Conservation (phyloP, 257 asterid species). For the Solanum corneliomulleri region DNA sequence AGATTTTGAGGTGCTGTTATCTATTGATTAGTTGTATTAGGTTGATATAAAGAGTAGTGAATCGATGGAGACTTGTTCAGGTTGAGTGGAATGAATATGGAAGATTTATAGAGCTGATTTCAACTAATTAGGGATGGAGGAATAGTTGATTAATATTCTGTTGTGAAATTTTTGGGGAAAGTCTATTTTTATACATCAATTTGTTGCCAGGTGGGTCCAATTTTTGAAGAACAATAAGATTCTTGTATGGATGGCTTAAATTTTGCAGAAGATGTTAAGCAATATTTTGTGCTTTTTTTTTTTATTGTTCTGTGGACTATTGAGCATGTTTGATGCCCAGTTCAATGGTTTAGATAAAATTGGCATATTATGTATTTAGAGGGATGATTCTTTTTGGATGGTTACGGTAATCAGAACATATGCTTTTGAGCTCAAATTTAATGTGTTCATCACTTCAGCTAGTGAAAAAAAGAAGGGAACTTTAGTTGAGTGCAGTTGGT, state of each 20-base stretch:
- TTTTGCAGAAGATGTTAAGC: constrained; percentile 1
- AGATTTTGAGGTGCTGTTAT: background rate
- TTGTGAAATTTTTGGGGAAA: background rate
- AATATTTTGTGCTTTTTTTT: background rate
- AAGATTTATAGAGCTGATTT: background rate
- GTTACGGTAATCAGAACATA: background rate
- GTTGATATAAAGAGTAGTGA: background rate
- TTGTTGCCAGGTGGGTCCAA: background rate
- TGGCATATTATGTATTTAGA: background rate
- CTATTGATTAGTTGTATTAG: background rate
- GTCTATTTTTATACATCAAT: background rate
- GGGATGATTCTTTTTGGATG: background rate
- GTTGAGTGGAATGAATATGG: background rate
- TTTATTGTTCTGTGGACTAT: background rate
- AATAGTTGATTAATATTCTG: background rate
- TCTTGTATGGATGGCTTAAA: constrained; percentile 1
- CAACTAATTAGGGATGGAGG: background rate
- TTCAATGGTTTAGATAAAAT: background rate
- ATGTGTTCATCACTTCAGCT: background rate
- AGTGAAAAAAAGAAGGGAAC: background rate
- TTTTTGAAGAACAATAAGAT: background rate
- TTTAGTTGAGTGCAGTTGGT: background rate
- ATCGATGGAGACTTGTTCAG: background rate
- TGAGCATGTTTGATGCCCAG: constrained; percentile 7
- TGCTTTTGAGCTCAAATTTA: background rate